Conservation (phyloP, 495 filamentous ascomycete genomes). For the Penicillium silybi region DNA sequence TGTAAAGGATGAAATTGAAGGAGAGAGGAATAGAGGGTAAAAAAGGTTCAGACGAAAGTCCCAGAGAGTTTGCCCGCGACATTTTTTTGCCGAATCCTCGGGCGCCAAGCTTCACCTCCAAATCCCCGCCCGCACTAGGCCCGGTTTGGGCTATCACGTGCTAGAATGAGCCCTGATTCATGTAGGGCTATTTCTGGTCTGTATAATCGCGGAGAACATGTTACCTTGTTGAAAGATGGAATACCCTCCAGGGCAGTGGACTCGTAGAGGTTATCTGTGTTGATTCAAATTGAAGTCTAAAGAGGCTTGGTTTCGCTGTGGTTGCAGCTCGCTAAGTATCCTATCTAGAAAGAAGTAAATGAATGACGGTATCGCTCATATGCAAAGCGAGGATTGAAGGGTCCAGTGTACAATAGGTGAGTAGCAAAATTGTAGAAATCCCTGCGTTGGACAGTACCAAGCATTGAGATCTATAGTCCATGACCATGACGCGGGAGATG, state of each 20-base stretch:
- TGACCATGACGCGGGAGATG: background rate
- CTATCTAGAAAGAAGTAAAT: too few relatives aligned
- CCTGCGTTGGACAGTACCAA: background rate
- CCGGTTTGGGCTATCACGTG: constrained; percentile 2
- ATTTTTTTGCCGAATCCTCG: constrained; percentile 33
- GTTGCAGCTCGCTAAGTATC: too few relatives aligned
- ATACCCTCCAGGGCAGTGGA: too few relatives aligned
- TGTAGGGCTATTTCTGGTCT: constrained; percentile 8
- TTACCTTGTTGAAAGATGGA: too few relatives aligned
- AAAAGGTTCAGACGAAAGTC: constrained; percentile 16
- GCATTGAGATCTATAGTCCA: background rate
- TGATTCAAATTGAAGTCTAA: too few relatives aligned
- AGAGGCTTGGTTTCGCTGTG: too few relatives aligned
- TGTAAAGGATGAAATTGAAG: constrained; percentile 6
- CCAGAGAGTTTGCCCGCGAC: constrained; percentile 12
- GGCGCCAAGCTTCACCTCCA: constrained; percentile 28
- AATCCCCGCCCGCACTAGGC: constrained; percentile 23
- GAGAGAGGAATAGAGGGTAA: constrained; percentile 9
- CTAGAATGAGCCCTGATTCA: constrained; percentile 1
- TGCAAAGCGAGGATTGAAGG: too few relatives aligned
- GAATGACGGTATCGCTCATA: too few relatives aligned
- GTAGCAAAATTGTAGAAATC: background rate
- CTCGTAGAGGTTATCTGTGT: too few relatives aligned
- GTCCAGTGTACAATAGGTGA: too few relatives aligned
- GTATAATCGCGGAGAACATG: background rate